These are phyloP conservation scores for Marasmius fiardii DNA, from an alignment of 1,284 basidiomycete species.

Conservation along the genomic window DNA sequence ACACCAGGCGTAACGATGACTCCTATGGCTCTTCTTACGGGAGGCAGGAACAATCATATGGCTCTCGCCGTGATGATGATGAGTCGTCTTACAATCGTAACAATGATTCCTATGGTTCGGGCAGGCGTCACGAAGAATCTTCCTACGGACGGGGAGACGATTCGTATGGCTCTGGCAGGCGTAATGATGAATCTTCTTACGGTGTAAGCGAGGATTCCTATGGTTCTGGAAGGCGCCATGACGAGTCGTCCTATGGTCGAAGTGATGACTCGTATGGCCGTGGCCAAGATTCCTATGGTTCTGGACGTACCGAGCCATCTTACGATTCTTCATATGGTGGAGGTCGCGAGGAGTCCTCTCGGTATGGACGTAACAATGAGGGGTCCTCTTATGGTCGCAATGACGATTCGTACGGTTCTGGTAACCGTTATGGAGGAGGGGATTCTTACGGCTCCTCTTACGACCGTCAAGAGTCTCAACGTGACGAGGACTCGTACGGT, in stretches of 20 bases:
- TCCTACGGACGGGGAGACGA: not conserved
- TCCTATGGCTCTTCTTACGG: not conserved
- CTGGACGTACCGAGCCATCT: no score
- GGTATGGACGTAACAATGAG: not conserved
- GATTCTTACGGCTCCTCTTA: not conserved
- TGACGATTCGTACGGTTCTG: slow-evolving; percentile 2
- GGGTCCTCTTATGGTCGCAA: slow-evolving; percentile 10
- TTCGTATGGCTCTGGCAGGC: not conserved
- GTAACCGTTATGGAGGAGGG: not conserved
- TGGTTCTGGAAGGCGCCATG: not conserved
- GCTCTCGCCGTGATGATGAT: slow-evolving; percentile 9
- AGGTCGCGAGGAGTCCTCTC: no score
- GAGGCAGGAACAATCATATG: not conserved
- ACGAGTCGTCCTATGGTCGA: not conserved
- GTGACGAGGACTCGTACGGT: no score
- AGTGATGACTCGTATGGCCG: not conserved
- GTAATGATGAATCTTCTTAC: slow-evolving; percentile 1
- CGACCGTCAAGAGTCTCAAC: not conserved
- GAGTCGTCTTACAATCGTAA: not conserved
- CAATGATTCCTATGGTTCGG: not conserved
- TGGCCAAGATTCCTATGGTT: not conserved
- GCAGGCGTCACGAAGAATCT: not conserved
- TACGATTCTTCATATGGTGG: slow-evolving; percentile 10
- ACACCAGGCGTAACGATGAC: not conserved
- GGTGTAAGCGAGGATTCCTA: not conserved